A percentile compares a stretch with the other conserved stretches of the same genome.
Evolutionary conservation across 495 filamentous ascomycete genomes (phyloP).

Genomic region (Aspergillus funiculosus): DNA sequence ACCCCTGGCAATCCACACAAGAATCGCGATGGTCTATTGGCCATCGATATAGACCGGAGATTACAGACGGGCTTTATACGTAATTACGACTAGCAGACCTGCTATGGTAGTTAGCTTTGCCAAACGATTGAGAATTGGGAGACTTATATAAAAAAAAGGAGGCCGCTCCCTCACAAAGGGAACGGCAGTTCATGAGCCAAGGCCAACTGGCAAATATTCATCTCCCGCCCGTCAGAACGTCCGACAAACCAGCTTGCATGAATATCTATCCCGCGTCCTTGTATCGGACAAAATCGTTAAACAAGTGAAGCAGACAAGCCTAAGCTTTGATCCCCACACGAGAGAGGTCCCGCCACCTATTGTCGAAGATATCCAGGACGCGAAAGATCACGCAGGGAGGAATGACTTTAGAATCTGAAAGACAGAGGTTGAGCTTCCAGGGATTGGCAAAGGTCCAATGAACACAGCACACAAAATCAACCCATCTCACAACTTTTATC

Average conservation of each 20-base stretch:
- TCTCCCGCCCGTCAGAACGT: slow-evolving; percentile 28
- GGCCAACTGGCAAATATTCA: slow-evolving; percentile 18
- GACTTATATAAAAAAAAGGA: slow-evolving; percentile 61
- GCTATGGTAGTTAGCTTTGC: slow-evolving; percentile 33
- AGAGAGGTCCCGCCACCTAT: slow-evolving; percentile 70
- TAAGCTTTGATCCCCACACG: slow-evolving; percentile 92
- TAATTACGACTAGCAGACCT: too few relatives aligned
- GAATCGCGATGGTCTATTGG: too few relatives aligned
- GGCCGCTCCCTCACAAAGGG: slow-evolving; percentile 48
- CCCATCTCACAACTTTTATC: slow-evolving; percentile 17
- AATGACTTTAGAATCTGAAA: background rate
- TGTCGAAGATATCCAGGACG: background rate
- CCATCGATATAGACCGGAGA: too few relatives aligned
- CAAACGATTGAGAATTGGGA: slow-evolving; percentile 16
- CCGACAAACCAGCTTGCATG: slow-evolving; percentile 5
- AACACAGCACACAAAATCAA: slow-evolving; percentile 16
- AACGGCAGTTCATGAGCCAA: slow-evolving; percentile 31
- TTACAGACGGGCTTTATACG: too few relatives aligned
- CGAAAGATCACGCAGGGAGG: background rate
- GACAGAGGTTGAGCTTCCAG: slow-evolving; percentile 17
- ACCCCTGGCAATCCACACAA: too few relatives aligned
- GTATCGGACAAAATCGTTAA: slow-evolving; percentile 13
- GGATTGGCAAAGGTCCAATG: slow-evolving; percentile 12
- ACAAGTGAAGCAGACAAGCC: slow-evolving; percentile 65
- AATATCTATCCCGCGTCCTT: slow-evolving; percentile 6